Evolutionary conservation across 139 green algal species (phyloP).

Genomic region (Parachlorella kessleri): DNA sequence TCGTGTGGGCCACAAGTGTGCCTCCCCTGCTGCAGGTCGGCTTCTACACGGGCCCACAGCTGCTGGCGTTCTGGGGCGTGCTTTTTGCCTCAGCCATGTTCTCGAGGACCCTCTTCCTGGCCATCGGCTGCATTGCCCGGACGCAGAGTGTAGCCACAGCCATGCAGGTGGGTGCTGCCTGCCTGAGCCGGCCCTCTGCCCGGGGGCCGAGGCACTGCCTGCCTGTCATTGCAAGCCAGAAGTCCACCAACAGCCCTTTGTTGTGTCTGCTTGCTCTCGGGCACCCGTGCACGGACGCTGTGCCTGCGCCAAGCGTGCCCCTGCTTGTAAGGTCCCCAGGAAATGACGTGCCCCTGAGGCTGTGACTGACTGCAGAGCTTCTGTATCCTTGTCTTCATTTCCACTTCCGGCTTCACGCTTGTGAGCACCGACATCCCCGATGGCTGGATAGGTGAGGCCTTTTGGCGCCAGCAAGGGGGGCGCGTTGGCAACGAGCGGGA

Average conservation of each 20-base stretch:
- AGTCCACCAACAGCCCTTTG: no score
- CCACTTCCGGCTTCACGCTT: not conserved
- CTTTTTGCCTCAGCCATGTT: not conserved
- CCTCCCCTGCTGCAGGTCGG: not conserved
- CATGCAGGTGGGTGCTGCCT: not conserved
- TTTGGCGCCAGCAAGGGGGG: no score
- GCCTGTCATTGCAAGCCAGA: no score
- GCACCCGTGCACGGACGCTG: no score
- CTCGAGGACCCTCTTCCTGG: not conserved
- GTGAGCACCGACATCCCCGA: not conserved
- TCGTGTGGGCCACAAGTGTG: no score
- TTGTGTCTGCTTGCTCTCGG: no score
- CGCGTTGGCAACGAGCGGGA: not conserved
- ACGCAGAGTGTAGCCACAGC: not conserved
- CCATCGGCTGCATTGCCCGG: not conserved
- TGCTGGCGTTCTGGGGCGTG: constrained; percentile 1
- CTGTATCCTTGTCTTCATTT: constrained; percentile 28
- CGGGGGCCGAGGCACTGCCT: no score
- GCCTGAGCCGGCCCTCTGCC: no score
- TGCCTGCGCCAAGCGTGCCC: no score
- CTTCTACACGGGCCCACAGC: not conserved
- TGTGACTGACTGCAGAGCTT: not conserved
- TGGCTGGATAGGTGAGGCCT: not conserved
- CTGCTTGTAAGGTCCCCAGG: no score
- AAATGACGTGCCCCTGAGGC: no score